Percentiles rank a stretch among this genome's conserved stretches.
Evolutionary conservation across 2,329 filamentous ascomycete genomes (phyloP).

Genomic region (Pseudocercospora eumusae): DNA sequence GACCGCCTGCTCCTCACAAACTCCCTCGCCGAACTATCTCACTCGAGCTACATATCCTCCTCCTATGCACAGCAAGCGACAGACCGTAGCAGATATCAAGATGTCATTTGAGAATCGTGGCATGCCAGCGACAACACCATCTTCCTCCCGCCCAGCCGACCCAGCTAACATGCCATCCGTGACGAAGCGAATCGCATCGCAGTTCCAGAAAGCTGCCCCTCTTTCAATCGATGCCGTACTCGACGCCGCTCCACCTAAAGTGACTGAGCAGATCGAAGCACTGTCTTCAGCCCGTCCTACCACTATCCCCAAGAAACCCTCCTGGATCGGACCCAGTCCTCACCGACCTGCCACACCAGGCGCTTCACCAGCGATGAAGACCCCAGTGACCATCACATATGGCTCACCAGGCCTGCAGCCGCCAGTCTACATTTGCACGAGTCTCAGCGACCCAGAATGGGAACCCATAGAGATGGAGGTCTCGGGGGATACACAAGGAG

Average conservation of each 20-base stretch:
- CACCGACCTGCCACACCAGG: conserved; percentile 22
- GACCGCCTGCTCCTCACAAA: not conserved
- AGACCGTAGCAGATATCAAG: conserved; percentile 14
- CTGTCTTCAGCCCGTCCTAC: conserved; percentile 13
- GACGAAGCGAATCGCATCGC: conserved; percentile 16
- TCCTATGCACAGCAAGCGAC: conserved; percentile 12
- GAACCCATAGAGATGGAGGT: conserved; percentile 65
- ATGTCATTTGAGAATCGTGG: conserved; percentile 12
- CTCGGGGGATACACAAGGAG: conserved; percentile 49
- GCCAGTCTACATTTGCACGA: conserved; percentile 70
- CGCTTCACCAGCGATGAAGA: conserved; percentile 34
- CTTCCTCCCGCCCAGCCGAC: conserved; percentile 7
- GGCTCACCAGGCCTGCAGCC: conserved; percentile 61
- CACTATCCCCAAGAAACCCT: conserved; percentile 23
- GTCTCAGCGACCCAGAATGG: conserved; percentile 69
- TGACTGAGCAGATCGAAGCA: conserved; percentile 5
- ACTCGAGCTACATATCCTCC: conserved; percentile 1
- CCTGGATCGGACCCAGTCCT: conserved; percentile 37
- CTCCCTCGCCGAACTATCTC: conserved; percentile 7
- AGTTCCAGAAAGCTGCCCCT: conserved; percentile 9
- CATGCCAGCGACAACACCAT: not conserved
- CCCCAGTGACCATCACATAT: conserved; percentile 61
- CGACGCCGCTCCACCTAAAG: conserved; percentile 13
- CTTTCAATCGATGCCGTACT: conserved; percentile 24
- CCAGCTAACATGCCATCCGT: conserved; percentile 24